Evolutionary conservation across 2,329 filamentous ascomycete genomes (phyloP).

Genomic region (Zymoseptoria tritici): DNA sequence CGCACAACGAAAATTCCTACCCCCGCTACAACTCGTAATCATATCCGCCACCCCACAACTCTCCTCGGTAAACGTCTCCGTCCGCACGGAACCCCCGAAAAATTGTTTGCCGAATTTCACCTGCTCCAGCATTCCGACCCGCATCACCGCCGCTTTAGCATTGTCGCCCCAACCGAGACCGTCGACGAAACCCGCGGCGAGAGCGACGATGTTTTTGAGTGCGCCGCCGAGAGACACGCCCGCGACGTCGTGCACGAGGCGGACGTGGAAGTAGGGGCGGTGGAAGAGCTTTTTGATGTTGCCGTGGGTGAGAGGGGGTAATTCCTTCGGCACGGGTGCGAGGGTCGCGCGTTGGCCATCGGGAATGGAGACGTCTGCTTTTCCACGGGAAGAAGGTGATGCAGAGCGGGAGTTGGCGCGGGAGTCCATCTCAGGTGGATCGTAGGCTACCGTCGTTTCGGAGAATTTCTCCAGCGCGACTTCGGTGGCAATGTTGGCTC

Average conservation of each 20-base stretch:
- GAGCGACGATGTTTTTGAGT: slow-evolving; percentile 91
- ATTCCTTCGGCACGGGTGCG: slow-evolving; percentile 64
- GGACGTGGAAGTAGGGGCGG: slow-evolving; percentile 94
- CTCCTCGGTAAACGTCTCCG: slow-evolving; percentile 91
- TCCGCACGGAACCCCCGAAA: slow-evolving; percentile 73
- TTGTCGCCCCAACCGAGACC: slow-evolving; percentile 97
- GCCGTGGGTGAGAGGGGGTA: slow-evolving; percentile 77
- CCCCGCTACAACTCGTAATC: slow-evolving; percentile 87
- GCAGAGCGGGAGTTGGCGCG: slow-evolving; percentile 59
- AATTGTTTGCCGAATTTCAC: slow-evolving; percentile 92
- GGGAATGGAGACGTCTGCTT: not conserved
- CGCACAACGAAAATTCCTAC: slow-evolving; percentile 89
- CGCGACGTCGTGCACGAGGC: slow-evolving; percentile 89
- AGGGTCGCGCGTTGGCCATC: slow-evolving; percentile 36
- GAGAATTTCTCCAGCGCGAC: slow-evolving; percentile 95
- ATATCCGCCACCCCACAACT: slow-evolving; percentile 91
- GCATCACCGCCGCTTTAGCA: slow-evolving; percentile 97
- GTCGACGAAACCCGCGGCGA: slow-evolving; percentile 91
- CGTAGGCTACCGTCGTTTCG: slow-evolving; percentile 94
- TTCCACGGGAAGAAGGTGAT: slow-evolving; percentile 29
- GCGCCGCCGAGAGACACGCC: slow-evolving; percentile 92
- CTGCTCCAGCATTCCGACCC: slow-evolving; percentile 91
- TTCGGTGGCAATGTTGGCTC: slow-evolving; percentile 92
- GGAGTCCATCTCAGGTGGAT: slow-evolving; percentile 83
- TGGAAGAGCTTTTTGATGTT: slow-evolving; percentile 85